phyloP scores from a whole-genome alignment of 2,329 filamentous ascomycete species.

The Xylaria hypoxylon region DNA sequence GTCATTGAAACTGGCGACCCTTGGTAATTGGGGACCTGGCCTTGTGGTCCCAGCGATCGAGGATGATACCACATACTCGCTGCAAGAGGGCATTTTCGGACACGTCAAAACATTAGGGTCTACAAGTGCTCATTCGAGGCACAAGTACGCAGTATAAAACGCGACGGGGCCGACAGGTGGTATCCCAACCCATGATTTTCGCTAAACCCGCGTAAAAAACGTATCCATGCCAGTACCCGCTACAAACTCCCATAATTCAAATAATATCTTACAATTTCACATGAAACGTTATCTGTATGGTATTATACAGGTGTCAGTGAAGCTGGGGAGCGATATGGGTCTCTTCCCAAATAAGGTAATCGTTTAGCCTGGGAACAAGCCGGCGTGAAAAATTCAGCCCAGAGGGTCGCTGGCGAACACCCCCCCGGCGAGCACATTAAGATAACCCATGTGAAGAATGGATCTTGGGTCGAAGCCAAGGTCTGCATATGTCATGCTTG shows the following conservation, averaged over 20 bases:
- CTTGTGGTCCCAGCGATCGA: not conserved
- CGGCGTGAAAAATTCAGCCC: constrained; percentile 13
- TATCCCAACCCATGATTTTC: constrained; percentile 15
- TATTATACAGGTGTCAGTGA: constrained; percentile 1
- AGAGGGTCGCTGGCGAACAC: constrained; percentile 38
- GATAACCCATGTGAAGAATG: constrained; percentile 55
- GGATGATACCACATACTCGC: not conserved
- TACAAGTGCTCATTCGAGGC: constrained; percentile 7
- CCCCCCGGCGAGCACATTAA: constrained; percentile 49
- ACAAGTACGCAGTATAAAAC: constrained; percentile 2
- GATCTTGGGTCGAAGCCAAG: constrained; percentile 57
- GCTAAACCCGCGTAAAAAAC: not conserved
- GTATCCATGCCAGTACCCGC: constrained; percentile 15
- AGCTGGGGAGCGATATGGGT: constrained; percentile 10
- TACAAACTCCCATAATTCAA: not conserved
- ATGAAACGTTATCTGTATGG: constrained; percentile 11
- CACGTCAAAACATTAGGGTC: not conserved
- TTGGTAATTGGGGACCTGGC: not conserved
- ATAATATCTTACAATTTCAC: constrained; percentile 26
- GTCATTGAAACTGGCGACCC: not conserved
- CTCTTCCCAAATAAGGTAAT: constrained; percentile 2
- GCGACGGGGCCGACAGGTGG: constrained; percentile 4
- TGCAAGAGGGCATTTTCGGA: not conserved
- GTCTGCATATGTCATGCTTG: constrained; percentile 55
- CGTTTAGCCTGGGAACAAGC: not conserved